Conservation (phyloP, 345 rosid species). For the Clarkia xantiana region DNA sequence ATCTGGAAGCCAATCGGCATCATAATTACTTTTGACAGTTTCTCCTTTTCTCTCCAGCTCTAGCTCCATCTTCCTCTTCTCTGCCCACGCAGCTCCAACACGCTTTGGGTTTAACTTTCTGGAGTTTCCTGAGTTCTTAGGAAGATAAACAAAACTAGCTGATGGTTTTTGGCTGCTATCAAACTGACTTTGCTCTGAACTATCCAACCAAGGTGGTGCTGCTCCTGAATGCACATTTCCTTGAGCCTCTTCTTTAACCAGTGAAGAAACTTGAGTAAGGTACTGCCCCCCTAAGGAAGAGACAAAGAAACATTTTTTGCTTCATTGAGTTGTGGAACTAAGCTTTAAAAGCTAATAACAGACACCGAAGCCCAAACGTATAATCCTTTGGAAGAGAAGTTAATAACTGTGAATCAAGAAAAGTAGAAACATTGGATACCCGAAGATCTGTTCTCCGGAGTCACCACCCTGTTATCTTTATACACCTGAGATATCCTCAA, state of each 20-base stretch:
- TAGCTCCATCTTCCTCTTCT: constrained; percentile 71
- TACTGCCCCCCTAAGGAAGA: constrained; percentile 26
- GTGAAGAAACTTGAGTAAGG: constrained; percentile 22
- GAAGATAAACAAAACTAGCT: constrained; percentile 12
- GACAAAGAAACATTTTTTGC: background rate
- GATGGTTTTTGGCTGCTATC: constrained; percentile 19
- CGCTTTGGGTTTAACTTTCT: constrained; percentile 64
- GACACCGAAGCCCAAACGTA: no score
- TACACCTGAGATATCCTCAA: constrained; percentile 20
- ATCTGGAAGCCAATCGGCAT: constrained; percentile 77
- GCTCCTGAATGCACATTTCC: constrained; percentile 81
- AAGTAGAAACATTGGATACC: constrained; percentile 24
- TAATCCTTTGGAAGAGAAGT: background rate
- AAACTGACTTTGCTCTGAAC: constrained; percentile 24
- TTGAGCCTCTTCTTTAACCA: constrained; percentile 16
- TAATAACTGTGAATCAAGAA: background rate
- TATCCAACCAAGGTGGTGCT: constrained; percentile 71
- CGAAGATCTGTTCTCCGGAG: constrained; percentile 20
- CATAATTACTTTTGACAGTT: constrained; percentile 23
- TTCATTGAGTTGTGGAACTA: no score
- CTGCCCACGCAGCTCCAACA: constrained; percentile 97
- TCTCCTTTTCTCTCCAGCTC: constrained; percentile 80
- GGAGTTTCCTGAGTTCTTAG: constrained; percentile 31
- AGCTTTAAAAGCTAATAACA: no score
- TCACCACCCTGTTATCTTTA: constrained; percentile 17